Evolutionary conservation across 2,329 filamentous ascomycete species (phyloP), one percentile per base, ranked within the genome.

Genomic region (Diaporthe citriasiana): DNA sequence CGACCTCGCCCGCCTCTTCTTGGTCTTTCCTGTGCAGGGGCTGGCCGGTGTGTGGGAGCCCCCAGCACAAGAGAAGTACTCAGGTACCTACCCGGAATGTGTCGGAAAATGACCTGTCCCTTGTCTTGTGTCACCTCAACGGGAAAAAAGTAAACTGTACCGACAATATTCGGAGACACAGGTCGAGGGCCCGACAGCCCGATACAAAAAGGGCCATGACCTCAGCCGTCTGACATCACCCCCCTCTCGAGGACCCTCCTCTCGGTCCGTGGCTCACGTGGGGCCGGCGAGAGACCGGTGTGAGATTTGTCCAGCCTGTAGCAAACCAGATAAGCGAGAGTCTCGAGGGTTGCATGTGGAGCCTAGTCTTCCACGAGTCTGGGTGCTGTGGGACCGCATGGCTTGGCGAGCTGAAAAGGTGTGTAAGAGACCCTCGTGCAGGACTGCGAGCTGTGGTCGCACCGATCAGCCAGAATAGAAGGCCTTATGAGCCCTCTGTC

Each of bases 151-250:
- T 27, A 56, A 72, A 73, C 40, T 51, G 59, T 50, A 65, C 73
- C 73, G 73, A 74, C 47, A 33, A 74, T 42, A 45, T 74, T 74
- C 73, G 73, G 73, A 59, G 50, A 40, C 57, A 50, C 56, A 70
- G 47, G 17, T 50, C 63, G 27, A 65, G 60, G 17, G 53, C 33
- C 63, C 70, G 73, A 70, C 70, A 63, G 59, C 59, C 59, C 25
- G 59, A 74, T 51, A 66, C 38, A 60, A n/a, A 38, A 42, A 65
- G 19, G 22, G 40, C 55, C 30, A 51, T 38, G 70, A 53, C 40
- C 57, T 35, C 51, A 55, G 59, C 53, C 57, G 69, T 71, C 69
- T 71, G 53, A 59, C 40, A 38, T 70, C 53, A 45, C 30, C 19
- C 33, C 40, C 42, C 38, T 4, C 22, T 59, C 40, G 50, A 72